phyloP scores from a whole-genome alignment of 2,329 filamentous ascomycete species.

The Colletotrichum costaricense region DNA sequence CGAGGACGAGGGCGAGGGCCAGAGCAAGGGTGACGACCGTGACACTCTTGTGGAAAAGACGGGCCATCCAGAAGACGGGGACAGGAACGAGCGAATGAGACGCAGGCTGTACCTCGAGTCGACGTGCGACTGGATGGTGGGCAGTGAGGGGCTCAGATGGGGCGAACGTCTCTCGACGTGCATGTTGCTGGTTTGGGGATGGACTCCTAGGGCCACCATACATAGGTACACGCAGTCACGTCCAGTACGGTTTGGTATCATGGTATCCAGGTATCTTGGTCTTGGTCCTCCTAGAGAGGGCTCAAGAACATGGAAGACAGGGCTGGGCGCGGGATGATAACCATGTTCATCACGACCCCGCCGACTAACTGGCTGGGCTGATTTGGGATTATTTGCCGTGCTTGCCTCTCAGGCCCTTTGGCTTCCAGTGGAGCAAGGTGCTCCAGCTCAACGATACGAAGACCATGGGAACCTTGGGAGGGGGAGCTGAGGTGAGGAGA shows the following conservation, averaged over 20 bases:
- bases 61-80: constrained; percentile 13
- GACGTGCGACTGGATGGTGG: constrained; percentile 16
- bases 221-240: neutral
- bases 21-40: constrained; percentile 26
- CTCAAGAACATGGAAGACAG: constrained; percentile 10
- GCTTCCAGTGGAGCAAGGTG: constrained; percentile 8
- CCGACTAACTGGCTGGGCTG: constrained; percentile 6
- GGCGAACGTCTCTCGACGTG: constrained; percentile 31
- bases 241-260: neutral
- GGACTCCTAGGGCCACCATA: constrained; percentile 1
- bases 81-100: constrained; percentile 27
- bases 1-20: constrained; percentile 33
- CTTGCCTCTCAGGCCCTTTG: neutral
- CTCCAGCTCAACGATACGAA: constrained; percentile 1
- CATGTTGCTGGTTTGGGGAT: constrained; percentile 30
- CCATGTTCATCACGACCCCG: constrained; percentile 22
- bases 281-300: constrained; percentile 23
- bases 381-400: neutral
- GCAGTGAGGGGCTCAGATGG: constrained; percentile 28
- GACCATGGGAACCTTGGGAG: neutral
- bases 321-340: constrained; percentile 20
- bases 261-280: neutral
- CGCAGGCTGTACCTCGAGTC: constrained; percentile 20
- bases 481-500: neutral
- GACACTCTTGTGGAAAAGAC: constrained; percentile 2